Evolutionary conservation across 2,329 filamentous ascomycete genomes (phyloP).

Genomic region (Monosporascus sp.): DNA sequence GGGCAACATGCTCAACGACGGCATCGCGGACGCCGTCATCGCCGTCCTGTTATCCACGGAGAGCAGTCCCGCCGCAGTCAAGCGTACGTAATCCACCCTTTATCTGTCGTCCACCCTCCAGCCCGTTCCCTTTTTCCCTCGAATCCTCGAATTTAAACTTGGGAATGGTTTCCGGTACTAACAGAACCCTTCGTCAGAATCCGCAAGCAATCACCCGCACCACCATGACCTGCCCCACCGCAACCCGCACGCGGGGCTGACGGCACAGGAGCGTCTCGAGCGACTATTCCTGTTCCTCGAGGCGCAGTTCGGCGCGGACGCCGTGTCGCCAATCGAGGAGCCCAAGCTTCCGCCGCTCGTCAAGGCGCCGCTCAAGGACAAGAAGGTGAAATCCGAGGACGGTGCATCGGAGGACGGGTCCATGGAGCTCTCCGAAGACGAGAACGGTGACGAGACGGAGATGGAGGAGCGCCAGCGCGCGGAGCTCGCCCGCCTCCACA

Average conservation of each 20-base stretch:
- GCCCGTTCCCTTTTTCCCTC: slow-evolving; percentile 20
- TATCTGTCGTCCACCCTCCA: slow-evolving; percentile 5
- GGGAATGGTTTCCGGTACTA: no score
- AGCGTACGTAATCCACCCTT: slow-evolving; percentile 53
- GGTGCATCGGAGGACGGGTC: slow-evolving; percentile 18
- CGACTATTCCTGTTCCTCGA: slow-evolving; percentile 94
- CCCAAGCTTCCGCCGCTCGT: slow-evolving; percentile 47
- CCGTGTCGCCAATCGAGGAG: slow-evolving; percentile 69
- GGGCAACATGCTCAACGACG: slow-evolving; percentile 94
- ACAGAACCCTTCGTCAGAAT: slow-evolving; percentile 36
- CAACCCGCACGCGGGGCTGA: slow-evolving; percentile 70
- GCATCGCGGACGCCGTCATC: slow-evolving; percentile 95
- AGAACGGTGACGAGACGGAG: slow-evolving; percentile 36
- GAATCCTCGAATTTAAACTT: not conserved
- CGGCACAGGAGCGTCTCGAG: slow-evolving; percentile 70
- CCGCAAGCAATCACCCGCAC: slow-evolving; percentile 52
- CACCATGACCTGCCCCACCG: slow-evolving; percentile 43
- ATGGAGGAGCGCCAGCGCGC: slow-evolving; percentile 51
- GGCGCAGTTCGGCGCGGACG: slow-evolving; percentile 85
- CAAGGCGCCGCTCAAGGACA: slow-evolving; percentile 19
- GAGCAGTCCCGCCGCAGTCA: slow-evolving; percentile 89
- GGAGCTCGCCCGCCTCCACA: slow-evolving; percentile 75
- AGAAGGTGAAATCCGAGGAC: slow-evolving; percentile 19
- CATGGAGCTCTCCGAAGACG: slow-evolving; percentile 24
- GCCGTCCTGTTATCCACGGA: slow-evolving; percentile 88